phyloP scores from a whole-genome alignment of 75 land plant genomes.

The Adiantum capillusveneris region DNA sequence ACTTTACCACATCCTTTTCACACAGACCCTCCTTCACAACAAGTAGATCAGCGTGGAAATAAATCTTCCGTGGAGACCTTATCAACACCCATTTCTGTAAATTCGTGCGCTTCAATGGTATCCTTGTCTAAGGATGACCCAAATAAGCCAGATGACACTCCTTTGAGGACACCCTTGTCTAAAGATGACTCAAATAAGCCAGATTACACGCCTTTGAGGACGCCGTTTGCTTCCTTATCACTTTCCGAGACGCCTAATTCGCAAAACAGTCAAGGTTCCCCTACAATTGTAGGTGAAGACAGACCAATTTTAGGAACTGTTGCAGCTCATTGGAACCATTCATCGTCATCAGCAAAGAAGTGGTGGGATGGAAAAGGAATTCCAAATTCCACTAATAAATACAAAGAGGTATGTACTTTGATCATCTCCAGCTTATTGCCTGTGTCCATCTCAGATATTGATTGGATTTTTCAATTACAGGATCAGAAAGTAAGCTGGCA shows the following conservation, averaged over 20 bases:
- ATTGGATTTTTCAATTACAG: conserved; percentile 25
- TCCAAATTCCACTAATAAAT: conserved; percentile 76
- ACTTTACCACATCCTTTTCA: too few relatives aligned
- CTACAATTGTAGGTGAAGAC: conserved; percentile 20
- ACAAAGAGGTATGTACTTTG: conserved; percentile 58
- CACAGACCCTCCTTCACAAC: too few relatives aligned
- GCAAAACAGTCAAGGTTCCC: neutral
- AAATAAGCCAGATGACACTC: neutral
- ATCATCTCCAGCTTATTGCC: neutral
- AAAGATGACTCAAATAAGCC: too few relatives aligned
- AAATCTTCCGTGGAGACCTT: too few relatives aligned
- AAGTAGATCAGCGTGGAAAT: too few relatives aligned
- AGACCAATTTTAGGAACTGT: conserved; percentile 60
- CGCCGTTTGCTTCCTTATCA: neutral
- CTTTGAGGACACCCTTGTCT: neutral
- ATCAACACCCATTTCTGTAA: too few relatives aligned
- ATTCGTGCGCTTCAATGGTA: too few relatives aligned
- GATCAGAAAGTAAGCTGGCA: conserved; percentile 93
- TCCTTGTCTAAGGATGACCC: too few relatives aligned
- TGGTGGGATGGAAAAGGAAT: conserved; percentile 83
- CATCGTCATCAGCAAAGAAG: conserved; percentile 7
- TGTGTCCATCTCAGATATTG: neutral
- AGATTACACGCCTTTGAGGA: neutral
- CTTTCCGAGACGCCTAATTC: neutral
- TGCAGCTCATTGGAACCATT: conserved; percentile 59